phyloP scores from a whole-genome alignment of 805 yeast species.

The Schwanniomyces vanrijiae region DNA sequence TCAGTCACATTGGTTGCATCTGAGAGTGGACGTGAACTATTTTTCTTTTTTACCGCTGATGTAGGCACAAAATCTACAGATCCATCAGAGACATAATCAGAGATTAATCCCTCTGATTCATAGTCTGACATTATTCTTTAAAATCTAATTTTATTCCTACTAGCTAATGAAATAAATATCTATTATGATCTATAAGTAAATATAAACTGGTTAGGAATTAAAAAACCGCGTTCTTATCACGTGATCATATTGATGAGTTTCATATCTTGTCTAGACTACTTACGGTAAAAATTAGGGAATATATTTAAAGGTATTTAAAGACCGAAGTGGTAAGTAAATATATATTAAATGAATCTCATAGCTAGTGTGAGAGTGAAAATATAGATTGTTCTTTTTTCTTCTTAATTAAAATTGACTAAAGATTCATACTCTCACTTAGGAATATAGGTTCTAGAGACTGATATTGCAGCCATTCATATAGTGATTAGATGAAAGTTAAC shows the following conservation, averaged over 20 bases:
- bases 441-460: too few species aligned
- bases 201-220: background rate
- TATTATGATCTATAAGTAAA: background rate
- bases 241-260: background rate
- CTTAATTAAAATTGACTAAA: too few species aligned
- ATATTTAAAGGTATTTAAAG: too few species aligned
- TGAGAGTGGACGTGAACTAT: constrained; percentile 16
- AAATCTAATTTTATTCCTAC: background rate
- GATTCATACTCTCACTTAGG: too few species aligned
- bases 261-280: background rate
- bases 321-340: too few species aligned
- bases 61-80: constrained; percentile 19
- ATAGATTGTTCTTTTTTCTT: too few species aligned
- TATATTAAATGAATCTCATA: too few species aligned
- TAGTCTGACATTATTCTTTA: constrained; percentile 8
- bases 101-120: constrained; percentile 9
- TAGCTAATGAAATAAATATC: background rate
- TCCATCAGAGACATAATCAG: constrained; percentile 15
- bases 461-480: too few species aligned
- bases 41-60: constrained; percentile 9
- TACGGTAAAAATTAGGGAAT: too few species aligned
- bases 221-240: background rate
- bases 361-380: too few species aligned
- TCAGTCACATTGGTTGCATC: constrained; percentile 22
- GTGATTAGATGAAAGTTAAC: too few species aligned